phyloP scores from a whole-genome alignment of 805 yeast species.

The Starmerella roubikii region DNA sequence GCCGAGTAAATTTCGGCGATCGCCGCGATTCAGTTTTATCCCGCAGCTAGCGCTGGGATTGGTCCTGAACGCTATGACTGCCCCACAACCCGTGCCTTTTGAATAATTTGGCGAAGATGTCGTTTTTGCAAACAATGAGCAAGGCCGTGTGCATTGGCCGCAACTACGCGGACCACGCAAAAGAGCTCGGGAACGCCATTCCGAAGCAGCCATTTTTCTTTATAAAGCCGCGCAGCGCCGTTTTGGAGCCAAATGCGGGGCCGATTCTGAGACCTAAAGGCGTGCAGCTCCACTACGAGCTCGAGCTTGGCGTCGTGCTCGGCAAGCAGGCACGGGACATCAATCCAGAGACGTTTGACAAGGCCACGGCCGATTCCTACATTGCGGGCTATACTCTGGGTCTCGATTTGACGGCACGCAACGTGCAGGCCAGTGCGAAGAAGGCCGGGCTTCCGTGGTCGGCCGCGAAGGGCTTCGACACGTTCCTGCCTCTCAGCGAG shows the following conservation, averaged over 20 bases:
- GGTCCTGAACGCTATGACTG: no score
- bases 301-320: conserved; percentile 74
- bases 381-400: conserved; percentile 83
- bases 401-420: conserved; percentile 88
- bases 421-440: conserved; percentile 90
- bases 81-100: no score
- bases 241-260: conserved; percentile 52
- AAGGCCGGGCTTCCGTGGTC: conserved; percentile 93
- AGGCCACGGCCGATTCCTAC: conserved; percentile 56
- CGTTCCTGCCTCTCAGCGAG: conserved; percentile 76
- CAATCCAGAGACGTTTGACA: conserved; percentile 41
- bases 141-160: conserved; percentile 93
- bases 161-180: conserved; percentile 91
- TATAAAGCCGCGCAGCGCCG: conserved; percentile 73
- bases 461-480: conserved; percentile 92
- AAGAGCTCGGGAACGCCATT: conserved; percentile 67
- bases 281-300: conserved; percentile 74
- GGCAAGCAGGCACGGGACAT: conserved; percentile 50
- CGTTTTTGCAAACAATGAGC: conserved; percentile 21
- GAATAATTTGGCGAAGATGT: no score
- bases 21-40: no score
- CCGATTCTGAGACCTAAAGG: conserved; percentile 77
- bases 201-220: conserved; percentile 89
- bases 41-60: no score
- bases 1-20: no score